Base-by-base conservation (phyloP, 768 basidiomycete species). In the Basidioascus undulatus region DNA sequence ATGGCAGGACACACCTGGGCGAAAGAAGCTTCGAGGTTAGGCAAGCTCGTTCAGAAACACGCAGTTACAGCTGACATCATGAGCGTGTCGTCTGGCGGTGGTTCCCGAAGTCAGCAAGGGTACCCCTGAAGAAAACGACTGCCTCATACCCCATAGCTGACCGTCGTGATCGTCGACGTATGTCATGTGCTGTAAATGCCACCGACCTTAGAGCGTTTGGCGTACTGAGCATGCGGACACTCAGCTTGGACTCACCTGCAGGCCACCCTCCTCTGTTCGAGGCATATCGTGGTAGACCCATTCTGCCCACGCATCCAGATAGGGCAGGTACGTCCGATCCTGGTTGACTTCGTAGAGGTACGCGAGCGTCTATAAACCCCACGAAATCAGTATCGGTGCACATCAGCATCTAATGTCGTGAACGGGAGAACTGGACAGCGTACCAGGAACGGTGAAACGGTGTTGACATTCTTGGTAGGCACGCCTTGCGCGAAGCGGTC, bases 391-490 rank as follows among this genome's bases (percentile, higher is more conserved):
- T n/a, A n/a, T n/a, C n/a, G n/a, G n/a, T n/a, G n/a, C n/a, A n/a
- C n/a, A n/a, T n/a, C n/a, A n/a, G n/a, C n/a, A n/a, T n/a, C n/a
- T n/a, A n/a, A n/a, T n/a, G n/a, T n/a, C n/a, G n/a, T n/a, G n/a
- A n/a, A n/a, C n/a, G n/a, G n/a, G n/a, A n/a, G n/a, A n/a, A n/a
- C n/a, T n/a, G n/a, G n/a, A n/a, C n/a, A n/a, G n/a, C n/a, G n/a
- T n/a, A n/a, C n/a, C 8, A 67, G 48, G 32, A 71, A 57, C 0
- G 68, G 64, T 4, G 67, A 62, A 65, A 70, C 67, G 15, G 68
- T 69, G 53, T 70, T 70, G 42, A 69, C 66, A 49, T 70, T 70
- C 62, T 70, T 70, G 18, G 65, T 66, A 11, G 67, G n/a, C n/a
- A n/a, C 68, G 9, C 68, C 68, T 21, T 65, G 51, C 31, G 57